Conservation (phyloP, 1,284 basidiomycete species). For the Apiotrichum gamsii region DNA sequence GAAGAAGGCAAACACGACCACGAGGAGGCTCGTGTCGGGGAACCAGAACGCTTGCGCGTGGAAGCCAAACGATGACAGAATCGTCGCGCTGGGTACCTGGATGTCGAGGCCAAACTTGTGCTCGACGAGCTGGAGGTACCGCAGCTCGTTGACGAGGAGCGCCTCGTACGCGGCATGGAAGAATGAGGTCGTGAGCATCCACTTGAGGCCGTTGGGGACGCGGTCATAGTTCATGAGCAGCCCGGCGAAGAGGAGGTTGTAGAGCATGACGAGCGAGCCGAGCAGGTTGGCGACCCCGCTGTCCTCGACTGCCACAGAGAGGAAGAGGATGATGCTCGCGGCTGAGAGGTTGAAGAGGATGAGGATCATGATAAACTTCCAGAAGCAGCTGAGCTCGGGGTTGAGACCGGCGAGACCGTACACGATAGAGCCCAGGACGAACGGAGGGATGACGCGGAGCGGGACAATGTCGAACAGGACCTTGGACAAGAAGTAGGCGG, state of each 20-base stretch:
- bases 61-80: slow-evolving; percentile 82
- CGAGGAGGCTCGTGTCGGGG: slow-evolving; percentile 78
- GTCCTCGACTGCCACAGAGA: slow-evolving; percentile 80
- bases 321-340: slow-evolving; percentile 79
- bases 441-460: slow-evolving; percentile 83
- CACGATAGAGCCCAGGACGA: slow-evolving; percentile 89
- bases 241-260: slow-evolving; percentile 93
- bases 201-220: slow-evolving; percentile 64
- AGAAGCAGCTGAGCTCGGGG: slow-evolving; percentile 78
- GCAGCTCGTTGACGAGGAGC: slow-evolving; percentile 87
- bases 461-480: slow-evolving; percentile 94
- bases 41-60: slow-evolving; percentile 90
- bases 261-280: slow-evolving; percentile 93
- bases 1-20: slow-evolving; percentile 74
- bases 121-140: slow-evolving; percentile 88
- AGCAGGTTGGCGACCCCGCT: slow-evolving; percentile 82
- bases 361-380: slow-evolving; percentile 94
- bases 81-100: slow-evolving; percentile 88
- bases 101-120: slow-evolving; percentile 88
- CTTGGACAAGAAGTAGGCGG: slow-evolving; percentile 94
- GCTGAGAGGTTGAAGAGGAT: slow-evolving; percentile 94
- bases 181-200: slow-evolving; percentile 87
- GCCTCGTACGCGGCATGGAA: slow-evolving; percentile 99
- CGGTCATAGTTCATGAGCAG: slow-evolving; percentile 89
- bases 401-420: slow-evolving; percentile 91